Percentiles rank a stretch among this genome's conserved stretches.
phyloP scores from a whole-genome alignment of 1,284 basidiomycete genomes.

The Apiotrichum siamense region DNA sequence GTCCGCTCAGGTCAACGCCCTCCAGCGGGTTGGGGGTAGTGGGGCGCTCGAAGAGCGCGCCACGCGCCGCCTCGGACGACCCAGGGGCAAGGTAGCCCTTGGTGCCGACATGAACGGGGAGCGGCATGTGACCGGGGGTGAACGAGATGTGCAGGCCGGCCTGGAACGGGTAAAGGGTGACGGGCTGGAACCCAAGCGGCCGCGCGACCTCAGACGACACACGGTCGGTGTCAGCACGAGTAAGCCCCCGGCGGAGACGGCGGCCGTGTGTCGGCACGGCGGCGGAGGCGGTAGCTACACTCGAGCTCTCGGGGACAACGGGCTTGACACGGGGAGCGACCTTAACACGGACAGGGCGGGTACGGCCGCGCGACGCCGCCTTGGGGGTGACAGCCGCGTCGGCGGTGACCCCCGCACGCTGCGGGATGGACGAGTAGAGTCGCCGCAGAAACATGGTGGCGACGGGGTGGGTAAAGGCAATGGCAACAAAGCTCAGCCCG shows the following conservation, averaged over 20 bases:
- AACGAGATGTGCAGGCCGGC: conserved; percentile 28
- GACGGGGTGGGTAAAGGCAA: conserved; percentile 2
- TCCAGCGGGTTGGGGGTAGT: conserved; percentile 3
- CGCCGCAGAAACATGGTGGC: conserved; percentile 30
- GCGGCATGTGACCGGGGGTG: conserved; percentile 30
- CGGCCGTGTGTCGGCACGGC: conserved; percentile 10
- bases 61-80: not conserved
- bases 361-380: conserved; percentile 13
- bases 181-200: conserved; percentile 6
- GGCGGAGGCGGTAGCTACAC: no score
- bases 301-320: not conserved
- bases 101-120: conserved; percentile 30
- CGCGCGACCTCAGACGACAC: conserved; percentile 13
- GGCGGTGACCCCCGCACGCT: not conserved
- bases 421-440: conserved; percentile 31
- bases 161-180: conserved; percentile 15
- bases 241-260: conserved; percentile 12
- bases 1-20: not conserved
- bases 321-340: conserved; percentile 2
- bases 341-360: conserved; percentile 14
- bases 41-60: conserved; percentile 11
- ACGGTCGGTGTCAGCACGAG: conserved; percentile 6
- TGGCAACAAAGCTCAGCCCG: not conserved
- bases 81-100: conserved; percentile 6
- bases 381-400: conserved; percentile 2